Conservation (phyloP, 179 eudicot genomes). For the Dionaea muscipula region DNA sequence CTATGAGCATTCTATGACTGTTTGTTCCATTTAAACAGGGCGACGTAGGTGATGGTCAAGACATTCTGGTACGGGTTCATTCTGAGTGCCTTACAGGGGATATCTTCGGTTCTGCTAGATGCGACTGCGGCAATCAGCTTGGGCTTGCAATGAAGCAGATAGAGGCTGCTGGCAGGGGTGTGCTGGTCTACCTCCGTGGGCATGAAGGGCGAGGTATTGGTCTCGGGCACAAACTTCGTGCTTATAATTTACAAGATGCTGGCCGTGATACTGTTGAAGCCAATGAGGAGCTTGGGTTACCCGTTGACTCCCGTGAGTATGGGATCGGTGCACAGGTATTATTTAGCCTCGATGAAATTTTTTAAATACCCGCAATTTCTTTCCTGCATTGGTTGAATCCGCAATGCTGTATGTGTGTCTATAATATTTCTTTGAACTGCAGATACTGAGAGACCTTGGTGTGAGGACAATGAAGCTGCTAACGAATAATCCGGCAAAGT, state of each 20-base stretch:
- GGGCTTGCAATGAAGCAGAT: conserved; percentile 54
- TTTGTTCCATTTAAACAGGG: conserved; percentile 28
- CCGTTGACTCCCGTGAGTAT: conserved; percentile 58
- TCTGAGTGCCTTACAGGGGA: conserved; percentile 63
- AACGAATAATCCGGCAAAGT: conserved; percentile 67
- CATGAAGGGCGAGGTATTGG: conserved; percentile 67
- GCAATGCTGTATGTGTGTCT: neutral
- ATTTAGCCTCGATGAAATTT: neutral
- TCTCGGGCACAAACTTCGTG: conserved; percentile 57
- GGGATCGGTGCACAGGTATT: conserved; percentile 66
- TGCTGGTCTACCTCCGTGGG: conserved; percentile 50
- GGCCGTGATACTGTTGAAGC: conserved; percentile 61
- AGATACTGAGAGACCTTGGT: conserved; percentile 61
- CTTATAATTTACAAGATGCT: conserved; percentile 52
- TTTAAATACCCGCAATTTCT: neutral
- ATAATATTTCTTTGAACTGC: too few species aligned
- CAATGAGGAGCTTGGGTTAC: conserved; percentile 52
- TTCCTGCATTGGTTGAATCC: neutral
- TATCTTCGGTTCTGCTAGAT: conserved; percentile 57
- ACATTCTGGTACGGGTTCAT: conserved; percentile 56
- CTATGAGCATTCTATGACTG: neutral
- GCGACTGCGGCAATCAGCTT: conserved; percentile 54
- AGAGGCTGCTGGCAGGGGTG: conserved; percentile 54
- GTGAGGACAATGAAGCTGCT: conserved; percentile 58
- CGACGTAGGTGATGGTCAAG: conserved; percentile 54